Base-by-base conservation (phyloP, 2,329 filamentous ascomycete species). In the Colletotrichum lini region DNA sequence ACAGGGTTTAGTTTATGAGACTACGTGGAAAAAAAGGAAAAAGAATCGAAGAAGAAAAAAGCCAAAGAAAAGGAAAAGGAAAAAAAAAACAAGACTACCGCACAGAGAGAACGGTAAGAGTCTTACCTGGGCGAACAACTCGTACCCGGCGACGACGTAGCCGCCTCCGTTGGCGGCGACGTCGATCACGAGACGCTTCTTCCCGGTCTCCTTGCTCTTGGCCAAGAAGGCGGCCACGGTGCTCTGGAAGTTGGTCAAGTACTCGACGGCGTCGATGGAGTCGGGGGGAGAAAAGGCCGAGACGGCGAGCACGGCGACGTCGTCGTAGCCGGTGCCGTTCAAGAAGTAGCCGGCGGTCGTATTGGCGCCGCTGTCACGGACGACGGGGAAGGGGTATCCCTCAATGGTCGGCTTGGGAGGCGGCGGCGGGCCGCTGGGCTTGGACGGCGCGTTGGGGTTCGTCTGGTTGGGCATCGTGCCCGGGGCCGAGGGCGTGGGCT, bases 171-270 rank as follows among this genome's bases (percentile, higher is more conserved):
- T 92, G 57, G 84, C 84, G 4, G 84, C 85, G 7, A 91, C 79
- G 73, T 91, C 89, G 40, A 92, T 81, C 13, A 92, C 85, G 0
- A 92, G 84, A 77, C 89, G 89, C 56, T 84, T 89, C 80, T 90
- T 91, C 67, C 86, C 86, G 1, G 82, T 84, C 12, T 82, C 81
- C 67, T 83, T 82, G 45, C 75, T 77, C 30, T 73, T 56, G 13
- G 52, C 66, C 7, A 80, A 67, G 71, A 80, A 80, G 5, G 68
- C 52, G 54, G 73, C 65, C 0, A 78, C 73, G 12, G 80, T 80
- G n/a, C 79, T 67, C 53, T 79, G 77, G 57, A 84, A 79, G 52
- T 76, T 67, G 45, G 66, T 75, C 26, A 79, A 66, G 67, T 79
- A 80, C 38, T 74, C 74, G n/a, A 65, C 10, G 4, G 64, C 50